Evolutionary conservation across 179 eudicot genomes (phyloP).

Genomic region (Carnegiea gigantea): DNA sequence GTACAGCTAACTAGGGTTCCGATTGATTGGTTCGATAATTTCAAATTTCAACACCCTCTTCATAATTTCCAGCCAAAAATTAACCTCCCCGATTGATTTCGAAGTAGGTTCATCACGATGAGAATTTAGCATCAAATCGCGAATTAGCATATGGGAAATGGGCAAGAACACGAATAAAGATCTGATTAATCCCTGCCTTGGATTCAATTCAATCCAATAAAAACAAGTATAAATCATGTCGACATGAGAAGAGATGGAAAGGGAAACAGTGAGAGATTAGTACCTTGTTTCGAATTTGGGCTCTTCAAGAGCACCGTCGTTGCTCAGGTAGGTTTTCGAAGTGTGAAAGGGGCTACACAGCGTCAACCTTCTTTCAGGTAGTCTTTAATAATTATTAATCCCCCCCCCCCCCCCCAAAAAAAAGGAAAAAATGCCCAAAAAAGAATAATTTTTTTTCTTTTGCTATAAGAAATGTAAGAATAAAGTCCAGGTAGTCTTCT

Average conservation of each 20-base stretch:
- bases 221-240: not conserved
- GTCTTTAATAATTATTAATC: too few relatives aligned
- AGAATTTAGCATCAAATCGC: not conserved
- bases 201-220: not conserved
- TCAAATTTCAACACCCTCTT: not conserved
- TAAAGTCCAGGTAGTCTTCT: too few relatives aligned
- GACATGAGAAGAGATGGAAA: not conserved
- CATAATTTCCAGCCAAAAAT: not conserved
- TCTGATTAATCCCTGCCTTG: not conserved
- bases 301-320: constrained; percentile 8
- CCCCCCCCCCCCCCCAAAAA: not conserved
- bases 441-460: too few relatives aligned
- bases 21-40: not conserved
- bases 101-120: not conserved
- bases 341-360: not conserved
- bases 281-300: not conserved
- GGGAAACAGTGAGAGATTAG: not conserved
- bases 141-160: not conserved
- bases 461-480: too few relatives aligned
- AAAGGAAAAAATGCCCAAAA: not conserved
- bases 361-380: not conserved
- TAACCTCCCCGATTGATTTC: not conserved
- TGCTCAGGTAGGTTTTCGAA: constrained; percentile 12
- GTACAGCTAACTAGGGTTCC: too few relatives aligned
- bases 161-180: not conserved